phyloP scores from a whole-genome alignment of 2,329 filamentous ascomycete genomes.

The Malbranchea cinnamomea region DNA sequence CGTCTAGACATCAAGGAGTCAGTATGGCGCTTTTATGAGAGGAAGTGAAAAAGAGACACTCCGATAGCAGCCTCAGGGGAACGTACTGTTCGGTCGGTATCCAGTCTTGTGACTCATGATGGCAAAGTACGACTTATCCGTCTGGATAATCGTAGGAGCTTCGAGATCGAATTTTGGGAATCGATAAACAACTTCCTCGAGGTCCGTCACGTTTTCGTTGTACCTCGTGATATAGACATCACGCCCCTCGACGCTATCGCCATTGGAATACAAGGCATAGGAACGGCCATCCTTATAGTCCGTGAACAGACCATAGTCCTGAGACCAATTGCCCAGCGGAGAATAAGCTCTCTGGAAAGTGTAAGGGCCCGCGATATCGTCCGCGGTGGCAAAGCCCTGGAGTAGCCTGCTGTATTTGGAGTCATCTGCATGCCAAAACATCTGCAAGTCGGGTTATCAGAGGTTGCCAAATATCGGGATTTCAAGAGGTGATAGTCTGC shows the following conservation, averaged over 20 bases:
- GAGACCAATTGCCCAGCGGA: conserved; percentile 47
- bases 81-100: conserved; percentile 42
- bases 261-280: conserved; percentile 46
- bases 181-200: conserved; percentile 38
- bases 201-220: conserved; percentile 36
- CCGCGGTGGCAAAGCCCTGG: conserved; percentile 41
- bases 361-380: conserved; percentile 40
- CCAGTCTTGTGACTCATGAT: conserved; percentile 50
- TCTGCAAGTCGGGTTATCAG: conserved; percentile 20
- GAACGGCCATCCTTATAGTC: conserved; percentile 43
- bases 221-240: conserved; percentile 44
- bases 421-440: conserved; percentile 50
- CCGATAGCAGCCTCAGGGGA: too few species aligned
- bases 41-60: not conserved
- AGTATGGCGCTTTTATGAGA: not conserved
- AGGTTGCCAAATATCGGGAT: not conserved
- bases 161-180: conserved; percentile 47
- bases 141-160: conserved; percentile 45
- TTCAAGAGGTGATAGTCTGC: conserved; percentile 6
- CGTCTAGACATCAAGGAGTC: conserved; percentile 20
- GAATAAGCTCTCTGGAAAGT: conserved; percentile 38
- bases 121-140: conserved; percentile 44
- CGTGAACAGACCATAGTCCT: conserved; percentile 47
- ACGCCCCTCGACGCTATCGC: conserved; percentile 38
- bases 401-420: conserved; percentile 40